These are phyloP conservation scores for Sugiyamaella xylanicola DNA, from an alignment of 1,139 yeast genomes.

Conservation along the genomic window DNA sequence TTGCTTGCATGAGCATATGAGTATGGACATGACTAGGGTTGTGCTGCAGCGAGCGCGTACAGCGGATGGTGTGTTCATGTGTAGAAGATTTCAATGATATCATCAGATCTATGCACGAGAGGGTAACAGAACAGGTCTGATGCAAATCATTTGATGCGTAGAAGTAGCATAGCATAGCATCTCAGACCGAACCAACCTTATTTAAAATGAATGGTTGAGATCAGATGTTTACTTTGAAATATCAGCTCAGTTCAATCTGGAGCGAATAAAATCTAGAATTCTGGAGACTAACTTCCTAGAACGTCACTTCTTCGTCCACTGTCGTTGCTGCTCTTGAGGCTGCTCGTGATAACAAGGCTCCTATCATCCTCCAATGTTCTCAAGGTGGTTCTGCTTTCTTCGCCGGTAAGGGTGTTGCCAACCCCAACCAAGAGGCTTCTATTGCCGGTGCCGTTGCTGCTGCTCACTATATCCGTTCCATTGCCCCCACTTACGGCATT, in stretches of 20 bases:
- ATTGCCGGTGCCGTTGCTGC: conserved; percentile 97
- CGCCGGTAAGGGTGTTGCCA: conserved; percentile 98
- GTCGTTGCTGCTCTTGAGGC: conserved; percentile 98
- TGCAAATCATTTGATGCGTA: too few relatives aligned
- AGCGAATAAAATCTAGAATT: too few relatives aligned
- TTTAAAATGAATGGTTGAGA: too few relatives aligned
- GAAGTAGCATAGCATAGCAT: too few relatives aligned
- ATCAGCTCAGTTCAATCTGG: too few relatives aligned
- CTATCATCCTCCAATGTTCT: conserved; percentile 95
- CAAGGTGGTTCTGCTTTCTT: conserved; percentile 99
- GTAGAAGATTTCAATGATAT: neutral
- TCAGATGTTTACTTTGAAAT: neutral
- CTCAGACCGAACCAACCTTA: too few relatives aligned
- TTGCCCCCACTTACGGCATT: conserved; percentile 95
- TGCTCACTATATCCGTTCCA: conserved; percentile 94
- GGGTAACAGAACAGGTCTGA: too few relatives aligned
- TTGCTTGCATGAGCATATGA: neutral
- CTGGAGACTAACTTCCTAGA: conserved; percentile 37
- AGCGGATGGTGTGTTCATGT: neutral
- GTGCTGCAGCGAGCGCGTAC: too few relatives aligned
- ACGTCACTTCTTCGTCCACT: conserved; percentile 96
- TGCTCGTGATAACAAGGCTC: conserved; percentile 94
- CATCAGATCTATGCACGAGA: neutral
- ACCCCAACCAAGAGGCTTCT: conserved; percentile 91
- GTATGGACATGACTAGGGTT: neutral